Evolutionary conservation across 495 filamentous ascomycete genomes (phyloP).

Genomic region (Aspergillus heteromorphus): DNA sequence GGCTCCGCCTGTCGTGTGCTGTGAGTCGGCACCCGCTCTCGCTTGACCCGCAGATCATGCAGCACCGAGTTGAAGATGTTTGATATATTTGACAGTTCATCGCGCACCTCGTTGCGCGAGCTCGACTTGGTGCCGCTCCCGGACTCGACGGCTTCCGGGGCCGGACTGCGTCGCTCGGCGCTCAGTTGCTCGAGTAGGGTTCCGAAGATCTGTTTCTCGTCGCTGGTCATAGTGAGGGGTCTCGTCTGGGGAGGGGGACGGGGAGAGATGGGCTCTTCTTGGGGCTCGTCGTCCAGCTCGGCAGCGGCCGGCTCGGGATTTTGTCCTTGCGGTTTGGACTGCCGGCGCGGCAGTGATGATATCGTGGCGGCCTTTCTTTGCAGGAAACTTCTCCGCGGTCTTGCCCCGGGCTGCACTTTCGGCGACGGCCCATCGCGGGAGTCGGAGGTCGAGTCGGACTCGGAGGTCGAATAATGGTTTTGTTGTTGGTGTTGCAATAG

Average conservation of each 20-base stretch:
- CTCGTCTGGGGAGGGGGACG: too few relatives aligned
- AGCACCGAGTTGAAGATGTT: constrained; percentile 26
- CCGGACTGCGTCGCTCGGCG: background rate
- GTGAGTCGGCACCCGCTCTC: background rate
- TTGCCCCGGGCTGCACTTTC: background rate
- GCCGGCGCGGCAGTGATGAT: background rate
- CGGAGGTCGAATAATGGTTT: background rate
- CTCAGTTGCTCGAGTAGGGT: constrained; percentile 23
- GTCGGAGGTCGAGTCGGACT: background rate
- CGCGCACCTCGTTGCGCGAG: constrained; percentile 7
- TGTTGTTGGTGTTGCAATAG: background rate
- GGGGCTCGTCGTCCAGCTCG: too few relatives aligned
- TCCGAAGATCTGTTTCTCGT: constrained; percentile 25
- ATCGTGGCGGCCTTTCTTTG: constrained; percentile 19
- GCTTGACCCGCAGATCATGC: constrained; percentile 12
- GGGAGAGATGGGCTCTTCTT: too few relatives aligned
- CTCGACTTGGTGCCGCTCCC: background rate
- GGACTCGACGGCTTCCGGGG: background rate
- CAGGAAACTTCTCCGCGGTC: constrained; percentile 25
- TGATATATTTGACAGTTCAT: constrained; percentile 24
- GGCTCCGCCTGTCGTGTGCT: too few relatives aligned
- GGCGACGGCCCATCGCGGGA: too few relatives aligned
- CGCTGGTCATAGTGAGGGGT: constrained; percentile 14
- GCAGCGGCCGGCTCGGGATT: too few relatives aligned
- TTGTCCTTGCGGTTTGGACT: background rate